Evolutionary conservation across 495 filamentous ascomycete species (phyloP), one percentile per base, ranked within the genome.

Genomic region (Letharia lupina): DNA sequence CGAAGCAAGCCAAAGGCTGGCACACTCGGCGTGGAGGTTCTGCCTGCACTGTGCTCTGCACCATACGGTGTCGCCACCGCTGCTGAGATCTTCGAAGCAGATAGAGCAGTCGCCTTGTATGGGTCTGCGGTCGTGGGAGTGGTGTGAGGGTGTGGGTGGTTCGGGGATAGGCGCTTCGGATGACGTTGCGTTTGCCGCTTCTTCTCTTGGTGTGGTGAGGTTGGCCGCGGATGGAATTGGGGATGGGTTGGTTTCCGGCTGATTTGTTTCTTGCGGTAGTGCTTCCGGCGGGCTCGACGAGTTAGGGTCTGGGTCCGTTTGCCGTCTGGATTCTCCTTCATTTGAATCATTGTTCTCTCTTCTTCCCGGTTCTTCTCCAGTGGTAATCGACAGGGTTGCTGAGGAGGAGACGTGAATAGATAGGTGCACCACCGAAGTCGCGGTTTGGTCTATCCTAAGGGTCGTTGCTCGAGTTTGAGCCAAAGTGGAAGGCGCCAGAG

Each of bases 71-170:
- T n/a, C 57, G 58, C n/a, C 41, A 28, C 45, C 56, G 13, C 10
- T 23, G 40, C 44, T 59, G n/a, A 66, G 39, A 40, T 45, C 60
- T 13, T 66, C 64, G 7, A 31, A 39, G 42, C 64, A 66, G 23
- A 66, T 66, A n/a, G 64, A 35, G 23, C 64, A 66, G 12, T 66
- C 58, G n/a, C 44, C 57, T 61, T 66, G 58, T 20, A 54, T 50
- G 10, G 56, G 4, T 48, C 44, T 6, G 37, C 45, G 23, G 31
- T 39, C n/a, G 47, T 15, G 31, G 42, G 11, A 2, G 7, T 50
- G 35, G 13, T 7, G 31, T n/a, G 57, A 33, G 18, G 31, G 15
- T 45, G 28, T 31, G 47, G 15, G 48, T 2, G 11, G 4, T 6
- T 50, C 61, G 11, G 13, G n/a, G 10, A 41, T 23, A 15, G 0